Conservation (phyloP, 768 basidiomycete genomes). For the Cyathus striatus region DNA sequence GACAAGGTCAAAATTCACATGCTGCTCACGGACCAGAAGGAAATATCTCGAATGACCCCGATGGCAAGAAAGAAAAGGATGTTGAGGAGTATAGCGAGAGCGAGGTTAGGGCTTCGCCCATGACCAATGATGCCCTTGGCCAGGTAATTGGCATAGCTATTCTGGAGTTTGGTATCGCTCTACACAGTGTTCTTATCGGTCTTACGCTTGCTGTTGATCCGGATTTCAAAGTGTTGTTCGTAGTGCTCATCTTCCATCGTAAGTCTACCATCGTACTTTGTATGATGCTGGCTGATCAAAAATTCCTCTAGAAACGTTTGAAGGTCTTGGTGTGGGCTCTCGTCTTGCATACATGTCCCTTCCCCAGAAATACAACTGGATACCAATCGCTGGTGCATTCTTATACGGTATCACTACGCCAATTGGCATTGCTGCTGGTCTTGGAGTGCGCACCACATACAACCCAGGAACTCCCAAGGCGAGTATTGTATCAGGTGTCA, state of each 20-base stretch:
- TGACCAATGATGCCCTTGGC: slow-evolving; percentile 45
- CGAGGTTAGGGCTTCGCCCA: too few relatives aligned
- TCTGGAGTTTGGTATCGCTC: slow-evolving; percentile 87
- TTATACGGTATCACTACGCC: slow-evolving; percentile 81
- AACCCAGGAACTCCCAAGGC: slow-evolving; percentile 75
- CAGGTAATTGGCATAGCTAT: slow-evolving; percentile 87
- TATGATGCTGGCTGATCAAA: not conserved
- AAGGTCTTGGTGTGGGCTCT: slow-evolving; percentile 90
- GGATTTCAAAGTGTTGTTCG: slow-evolving; percentile 79
- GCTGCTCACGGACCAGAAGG: slow-evolving; percentile 70
- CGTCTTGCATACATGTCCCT: slow-evolving; percentile 76
- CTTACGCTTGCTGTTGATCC: slow-evolving; percentile 85
- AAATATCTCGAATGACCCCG: slow-evolving; percentile 5
- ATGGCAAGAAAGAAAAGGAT: too few relatives aligned
- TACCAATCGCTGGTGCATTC: slow-evolving; percentile 56
- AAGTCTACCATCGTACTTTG: slow-evolving; percentile 25
- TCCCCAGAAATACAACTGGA: slow-evolving; percentile 43
- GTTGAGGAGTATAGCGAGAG: too few relatives aligned
- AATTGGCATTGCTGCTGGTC: slow-evolving; percentile 81
- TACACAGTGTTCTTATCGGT: slow-evolving; percentile 86
- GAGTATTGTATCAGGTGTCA: slow-evolving; percentile 75
- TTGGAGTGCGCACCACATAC: slow-evolving; percentile 72
- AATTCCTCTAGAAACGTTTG: slow-evolving; percentile 74
- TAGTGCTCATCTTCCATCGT: slow-evolving; percentile 93
- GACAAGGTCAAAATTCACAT: slow-evolving; percentile 46